phyloP scores from a whole-genome alignment of 139 green algal genomes.

The Monoraphidium neglectum region DNA sequence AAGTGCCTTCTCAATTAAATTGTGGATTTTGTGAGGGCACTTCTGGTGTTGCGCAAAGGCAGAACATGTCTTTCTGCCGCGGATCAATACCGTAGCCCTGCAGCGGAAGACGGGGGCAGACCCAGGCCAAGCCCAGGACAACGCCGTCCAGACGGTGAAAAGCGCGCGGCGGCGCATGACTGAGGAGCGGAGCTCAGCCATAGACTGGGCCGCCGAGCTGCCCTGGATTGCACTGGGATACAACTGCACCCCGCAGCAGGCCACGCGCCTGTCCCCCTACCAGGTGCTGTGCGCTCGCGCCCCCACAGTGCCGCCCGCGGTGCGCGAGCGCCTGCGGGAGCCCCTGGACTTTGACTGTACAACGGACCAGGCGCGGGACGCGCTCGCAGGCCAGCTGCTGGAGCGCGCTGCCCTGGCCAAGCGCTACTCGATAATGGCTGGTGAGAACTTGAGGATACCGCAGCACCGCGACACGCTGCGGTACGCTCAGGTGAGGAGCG shows the following conservation, averaged over 20 bases:
- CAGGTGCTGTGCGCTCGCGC: constrained; percentile 17
- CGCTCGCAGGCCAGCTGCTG: neutral
- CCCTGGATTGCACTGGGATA: constrained; percentile 40
- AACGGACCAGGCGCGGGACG: neutral
- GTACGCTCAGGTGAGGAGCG: constrained; percentile 13
- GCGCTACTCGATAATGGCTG: neutral
- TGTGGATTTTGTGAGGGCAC: too few species aligned
- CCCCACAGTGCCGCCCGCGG: constrained; percentile 20
- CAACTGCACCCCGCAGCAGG: constrained; percentile 23
- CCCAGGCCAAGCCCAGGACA: too few species aligned
- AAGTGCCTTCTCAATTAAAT: too few species aligned
- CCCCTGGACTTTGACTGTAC: constrained; percentile 10
- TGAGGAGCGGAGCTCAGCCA: too few species aligned
- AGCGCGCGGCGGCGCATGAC: too few species aligned
- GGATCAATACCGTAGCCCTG: too few species aligned
- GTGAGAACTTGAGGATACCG: constrained; percentile 32
- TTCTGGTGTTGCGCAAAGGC: too few species aligned
- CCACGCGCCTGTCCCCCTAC: constrained; percentile 23
- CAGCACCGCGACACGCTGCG: constrained; percentile 22
- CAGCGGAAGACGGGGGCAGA: too few species aligned
- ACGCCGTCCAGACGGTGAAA: too few species aligned
- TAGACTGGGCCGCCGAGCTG: constrained; percentile 18
- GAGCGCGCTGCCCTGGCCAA: neutral
- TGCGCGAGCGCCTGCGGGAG: constrained; percentile 1
- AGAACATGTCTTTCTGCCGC: too few species aligned